phyloP scores from a whole-genome alignment of 352 stramenopile genomes.

The Globisporangium lucens region DNA sequence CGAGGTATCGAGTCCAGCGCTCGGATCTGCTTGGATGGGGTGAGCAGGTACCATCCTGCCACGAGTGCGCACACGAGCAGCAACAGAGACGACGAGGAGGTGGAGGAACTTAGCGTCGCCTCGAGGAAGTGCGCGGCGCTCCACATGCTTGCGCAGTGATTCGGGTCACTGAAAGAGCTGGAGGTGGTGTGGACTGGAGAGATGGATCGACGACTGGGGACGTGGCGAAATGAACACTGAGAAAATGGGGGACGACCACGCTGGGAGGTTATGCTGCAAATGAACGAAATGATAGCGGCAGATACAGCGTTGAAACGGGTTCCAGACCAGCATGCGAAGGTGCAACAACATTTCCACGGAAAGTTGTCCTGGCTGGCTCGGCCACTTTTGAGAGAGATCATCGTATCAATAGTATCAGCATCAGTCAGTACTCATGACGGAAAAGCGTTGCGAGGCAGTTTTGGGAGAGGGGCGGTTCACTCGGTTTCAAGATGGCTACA shows the following conservation, averaged over 20 bases:
- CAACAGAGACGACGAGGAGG: conserved; percentile 13
- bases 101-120: not conserved
- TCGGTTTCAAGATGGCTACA: too few species aligned
- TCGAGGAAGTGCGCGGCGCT: conserved; percentile 8
- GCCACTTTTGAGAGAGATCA: too few species aligned
- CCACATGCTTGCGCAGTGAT: conserved; percentile 10
- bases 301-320: too few species aligned
- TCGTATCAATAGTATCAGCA: too few species aligned
- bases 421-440: too few species aligned
- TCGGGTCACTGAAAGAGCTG: not conserved
- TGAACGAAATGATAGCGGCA: too few species aligned
- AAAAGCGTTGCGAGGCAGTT: too few species aligned
- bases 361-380: too few species aligned
- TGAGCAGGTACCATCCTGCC: conserved; percentile 20
- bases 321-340: too few species aligned
- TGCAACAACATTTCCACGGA: too few species aligned
- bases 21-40: conserved; percentile 24
- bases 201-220: not conserved
- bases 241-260: not conserved
- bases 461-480: too few species aligned
- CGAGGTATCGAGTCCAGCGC: conserved; percentile 26
- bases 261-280: too few species aligned
- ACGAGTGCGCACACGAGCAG: conserved; percentile 17
- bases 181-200: not conserved
- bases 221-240: not conserved